Conservation (phyloP, 164 flowering plant species). For the Berberis thunbergii region DNA sequence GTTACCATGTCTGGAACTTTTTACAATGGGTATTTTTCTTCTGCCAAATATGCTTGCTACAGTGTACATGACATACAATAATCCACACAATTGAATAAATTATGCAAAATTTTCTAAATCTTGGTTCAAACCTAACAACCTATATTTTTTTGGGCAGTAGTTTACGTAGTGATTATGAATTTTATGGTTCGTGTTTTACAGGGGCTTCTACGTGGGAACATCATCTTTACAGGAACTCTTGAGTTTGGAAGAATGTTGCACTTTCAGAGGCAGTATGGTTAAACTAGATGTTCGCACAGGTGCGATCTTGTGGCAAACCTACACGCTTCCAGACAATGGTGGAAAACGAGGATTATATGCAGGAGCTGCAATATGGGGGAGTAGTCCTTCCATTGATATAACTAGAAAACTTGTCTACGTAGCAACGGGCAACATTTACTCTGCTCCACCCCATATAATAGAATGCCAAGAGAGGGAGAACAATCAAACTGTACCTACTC, state of each 20-base stretch:
- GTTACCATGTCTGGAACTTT: too few species aligned
- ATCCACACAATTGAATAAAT: too few species aligned
- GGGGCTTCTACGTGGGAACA: constrained; percentile 32
- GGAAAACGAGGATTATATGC: constrained; percentile 32
- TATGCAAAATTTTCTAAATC: too few species aligned
- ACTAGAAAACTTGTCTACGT: constrained; percentile 24
- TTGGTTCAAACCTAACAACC: too few species aligned
- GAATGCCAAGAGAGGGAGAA: constrained; percentile 31
- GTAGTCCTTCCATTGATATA: constrained; percentile 44
- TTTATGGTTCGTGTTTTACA: neutral
- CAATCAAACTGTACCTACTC: constrained; percentile 23
- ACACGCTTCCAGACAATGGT: constrained; percentile 31
- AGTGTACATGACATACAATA: too few species aligned
- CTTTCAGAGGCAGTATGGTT: constrained; percentile 35
- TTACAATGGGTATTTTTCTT: too few species aligned
- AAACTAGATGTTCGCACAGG: constrained; percentile 29
- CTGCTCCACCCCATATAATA: constrained; percentile 31
- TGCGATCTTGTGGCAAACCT: constrained; percentile 33
- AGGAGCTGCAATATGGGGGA: constrained; percentile 50
- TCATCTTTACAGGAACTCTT: constrained; percentile 30
- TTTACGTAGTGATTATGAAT: too few species aligned
- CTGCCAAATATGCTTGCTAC: too few species aligned
- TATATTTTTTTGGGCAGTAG: too few species aligned
- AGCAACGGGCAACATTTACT: constrained; percentile 39
- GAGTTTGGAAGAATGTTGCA: constrained; percentile 29